A percentile compares a stretch with the other conserved stretches of the same genome.
Conservation (phyloP, 148 eudicot genomes). For the Silene conica region DNA sequence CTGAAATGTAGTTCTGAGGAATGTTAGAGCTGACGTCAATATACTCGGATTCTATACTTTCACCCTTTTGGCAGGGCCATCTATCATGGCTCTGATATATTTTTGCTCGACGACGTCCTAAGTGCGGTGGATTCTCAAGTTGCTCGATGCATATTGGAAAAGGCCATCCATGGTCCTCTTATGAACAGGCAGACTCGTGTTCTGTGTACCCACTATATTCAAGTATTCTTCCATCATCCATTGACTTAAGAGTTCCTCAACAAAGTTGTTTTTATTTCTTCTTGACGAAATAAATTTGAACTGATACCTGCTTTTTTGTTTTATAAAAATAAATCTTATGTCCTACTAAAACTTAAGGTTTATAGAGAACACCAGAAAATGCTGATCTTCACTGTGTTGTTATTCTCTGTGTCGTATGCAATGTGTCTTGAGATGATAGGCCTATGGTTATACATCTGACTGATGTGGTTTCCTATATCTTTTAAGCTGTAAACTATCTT, state of each 20-base stretch:
- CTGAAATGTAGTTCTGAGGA: background rate
- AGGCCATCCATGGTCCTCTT: slow-evolving; percentile 76
- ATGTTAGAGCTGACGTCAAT: background rate
- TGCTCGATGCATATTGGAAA: slow-evolving; percentile 62
- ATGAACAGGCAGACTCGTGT: slow-evolving; percentile 65
- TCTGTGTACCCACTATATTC: slow-evolving; percentile 81
- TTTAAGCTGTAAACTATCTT: background rate
- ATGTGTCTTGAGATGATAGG: background rate
- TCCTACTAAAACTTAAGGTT: background rate
- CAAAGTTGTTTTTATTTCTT: background rate
- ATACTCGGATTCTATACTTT: slow-evolving; percentile 5
- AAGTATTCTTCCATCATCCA: slow-evolving; percentile 39
- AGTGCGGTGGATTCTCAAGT: slow-evolving; percentile 99
- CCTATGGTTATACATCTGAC: background rate
- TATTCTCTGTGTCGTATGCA: background rate
- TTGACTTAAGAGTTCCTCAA: background rate
- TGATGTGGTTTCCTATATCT: background rate
- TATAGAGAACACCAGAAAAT: background rate
- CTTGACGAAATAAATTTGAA: background rate
- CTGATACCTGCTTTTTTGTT: too few relatives aligned
- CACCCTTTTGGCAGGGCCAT: slow-evolving; percentile 58
- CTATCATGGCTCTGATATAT: slow-evolving; percentile 58
- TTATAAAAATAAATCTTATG: too few relatives aligned
- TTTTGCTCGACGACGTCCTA: slow-evolving; percentile 84
- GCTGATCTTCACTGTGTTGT: background rate